These are phyloP conservation scores for Vickermania ingenoplastis DNA, from an alignment of 208 protist species.

Conservation along the genomic window DNA sequence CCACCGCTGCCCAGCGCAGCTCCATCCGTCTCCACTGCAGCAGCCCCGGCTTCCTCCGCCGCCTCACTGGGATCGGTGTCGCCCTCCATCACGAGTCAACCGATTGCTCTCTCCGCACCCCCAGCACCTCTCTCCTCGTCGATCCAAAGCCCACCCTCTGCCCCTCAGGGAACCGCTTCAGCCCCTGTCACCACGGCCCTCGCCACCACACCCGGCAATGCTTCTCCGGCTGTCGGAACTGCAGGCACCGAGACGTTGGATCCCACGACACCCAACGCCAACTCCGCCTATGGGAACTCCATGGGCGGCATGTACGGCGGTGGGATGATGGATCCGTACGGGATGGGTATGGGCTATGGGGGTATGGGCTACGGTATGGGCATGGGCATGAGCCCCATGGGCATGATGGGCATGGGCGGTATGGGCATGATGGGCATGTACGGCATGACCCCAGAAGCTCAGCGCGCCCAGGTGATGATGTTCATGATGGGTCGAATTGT, in stretches of 20 bases:
- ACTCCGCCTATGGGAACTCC: conserved; percentile 21
- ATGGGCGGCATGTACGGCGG: conserved; percentile 16
- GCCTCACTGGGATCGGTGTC: too few species aligned
- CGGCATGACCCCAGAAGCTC: conserved; percentile 75
- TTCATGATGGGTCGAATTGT: conserved; percentile 78
- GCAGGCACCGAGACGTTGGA: not conserved
- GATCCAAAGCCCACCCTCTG: too few species aligned
- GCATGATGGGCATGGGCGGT: conserved; percentile 29
- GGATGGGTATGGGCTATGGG: conserved; percentile 18
- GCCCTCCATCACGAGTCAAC: not conserved
- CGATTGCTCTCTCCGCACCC: not conserved
- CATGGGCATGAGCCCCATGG: conserved; percentile 23
- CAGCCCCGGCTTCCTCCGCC: not conserved
- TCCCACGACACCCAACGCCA: too few species aligned
- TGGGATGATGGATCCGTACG: conserved; percentile 18
- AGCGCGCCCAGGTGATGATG: conserved; percentile 84
- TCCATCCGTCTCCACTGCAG: too few species aligned
- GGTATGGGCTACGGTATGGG: conserved; percentile 8
- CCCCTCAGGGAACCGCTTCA: not conserved
- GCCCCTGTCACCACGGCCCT: not conserved
- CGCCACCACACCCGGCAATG: too few species aligned
- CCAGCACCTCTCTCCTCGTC: not conserved
- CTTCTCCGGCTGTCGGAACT: not conserved
- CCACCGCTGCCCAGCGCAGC: too few species aligned
- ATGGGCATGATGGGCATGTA: conserved; percentile 48